phyloP scores from a whole-genome alignment of 257 asterid genomes.

The Solanum chiquidenum region DNA sequence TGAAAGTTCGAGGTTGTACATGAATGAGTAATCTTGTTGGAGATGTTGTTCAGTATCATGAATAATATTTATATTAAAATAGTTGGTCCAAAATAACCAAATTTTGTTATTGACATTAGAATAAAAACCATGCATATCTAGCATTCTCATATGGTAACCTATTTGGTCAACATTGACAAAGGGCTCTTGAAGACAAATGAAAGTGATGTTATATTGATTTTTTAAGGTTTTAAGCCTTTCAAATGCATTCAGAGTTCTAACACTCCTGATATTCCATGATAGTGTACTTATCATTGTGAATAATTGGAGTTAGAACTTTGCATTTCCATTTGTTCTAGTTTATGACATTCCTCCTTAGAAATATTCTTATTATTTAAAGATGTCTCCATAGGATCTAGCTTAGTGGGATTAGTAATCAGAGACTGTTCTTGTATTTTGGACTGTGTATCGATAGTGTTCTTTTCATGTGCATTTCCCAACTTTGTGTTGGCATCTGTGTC shows the following conservation, averaged over 20 bases:
- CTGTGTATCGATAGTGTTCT: too few species aligned
- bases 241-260: neutral
- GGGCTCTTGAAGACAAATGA: neutral
- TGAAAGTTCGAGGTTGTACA: too few species aligned
- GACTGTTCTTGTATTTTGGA: neutral
- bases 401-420: neutral
- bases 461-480: neutral
- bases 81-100: too few species aligned
- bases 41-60: too few species aligned
- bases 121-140: too few species aligned
- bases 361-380: neutral
- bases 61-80: too few species aligned
- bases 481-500: neutral
- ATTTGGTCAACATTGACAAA: too few species aligned
- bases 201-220: neutral
- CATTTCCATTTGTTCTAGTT: neutral
- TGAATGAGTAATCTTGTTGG: too few species aligned
- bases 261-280: neutral
- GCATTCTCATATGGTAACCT: too few species aligned
- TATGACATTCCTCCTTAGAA: neutral
- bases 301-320: neutral
- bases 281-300: neutral
- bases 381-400: neutral
- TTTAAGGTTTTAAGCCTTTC: neutral
- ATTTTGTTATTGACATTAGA: too few species aligned